Evolutionary conservation across 1,284 basidiomycete species (phyloP), one percentile per base, ranked within the genome.

Genomic region (Tylopilus orsonianus): DNA sequence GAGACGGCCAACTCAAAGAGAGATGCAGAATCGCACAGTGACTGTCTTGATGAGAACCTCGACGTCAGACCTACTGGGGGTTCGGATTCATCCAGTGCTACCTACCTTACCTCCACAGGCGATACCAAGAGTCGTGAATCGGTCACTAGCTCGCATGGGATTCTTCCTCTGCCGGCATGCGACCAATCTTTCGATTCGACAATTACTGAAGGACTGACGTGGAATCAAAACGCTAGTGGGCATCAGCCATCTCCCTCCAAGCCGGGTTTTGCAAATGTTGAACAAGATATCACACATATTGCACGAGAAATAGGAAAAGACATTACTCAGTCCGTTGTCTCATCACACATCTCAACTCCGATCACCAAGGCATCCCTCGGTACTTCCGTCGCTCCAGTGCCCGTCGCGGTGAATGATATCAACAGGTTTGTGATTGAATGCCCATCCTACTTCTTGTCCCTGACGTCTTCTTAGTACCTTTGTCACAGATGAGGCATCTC

Each of bases 391-490:
- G 1, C n/a, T 22, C 39, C 42, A 22, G 9, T 18, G 4, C 8
- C 5, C 2, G n/a, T 20, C 7, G 4, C 33, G 9, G 19, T 24
- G n/a, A 33, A 33, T 10, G 22, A 45, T 19, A 7, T 13, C 33
- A 13, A 13, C 9, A 42, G 44, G 56, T 57, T 18, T 4, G 52
- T 57, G 14, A 26, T 24, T 8, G 24, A 32, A 24, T 1, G 3
- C n/a, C 14, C 4, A 18, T 4, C 7, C 1, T 5, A 14, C 27
- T 26, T 2, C 8, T 5, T 2, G 9, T 3, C 26, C 19, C 18
- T 56, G 14, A 58, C 18, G 4, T 9, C 16, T 38, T 30, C 9
- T 14, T 29, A 58, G 46, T n/a, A 26, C 16, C 9, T 40, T 32
- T 20, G 24, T 20, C 13, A 8, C 23, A 8, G 20, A 0, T 19